Conservation (phyloP, 345 rosid genomes). For the Heritiera fomes region DNA sequence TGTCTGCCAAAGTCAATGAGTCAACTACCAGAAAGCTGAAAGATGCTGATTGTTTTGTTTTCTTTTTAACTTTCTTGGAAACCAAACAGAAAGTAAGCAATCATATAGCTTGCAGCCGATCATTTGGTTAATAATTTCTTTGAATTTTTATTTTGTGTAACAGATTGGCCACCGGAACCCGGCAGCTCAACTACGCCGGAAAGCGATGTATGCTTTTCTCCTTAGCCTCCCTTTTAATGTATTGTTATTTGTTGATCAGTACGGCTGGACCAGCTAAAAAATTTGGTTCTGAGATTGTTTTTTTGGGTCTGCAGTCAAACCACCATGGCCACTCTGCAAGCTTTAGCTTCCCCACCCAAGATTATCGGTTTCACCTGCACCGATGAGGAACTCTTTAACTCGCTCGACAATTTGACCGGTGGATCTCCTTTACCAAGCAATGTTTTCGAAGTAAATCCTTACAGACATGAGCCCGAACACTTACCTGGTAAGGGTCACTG, state of each 20-base stretch:
- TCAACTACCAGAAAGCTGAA: not conserved
- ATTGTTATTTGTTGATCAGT: not conserved
- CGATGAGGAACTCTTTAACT: constrained; percentile 24
- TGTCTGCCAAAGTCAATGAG: constrained; percentile 8
- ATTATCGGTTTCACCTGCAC: constrained; percentile 23
- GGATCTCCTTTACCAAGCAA: constrained; percentile 43
- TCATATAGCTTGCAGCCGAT: not conserved
- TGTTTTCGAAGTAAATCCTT: constrained; percentile 42
- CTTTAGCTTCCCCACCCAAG: not conserved
- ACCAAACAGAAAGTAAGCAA: not conserved
- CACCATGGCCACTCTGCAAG: constrained; percentile 26
- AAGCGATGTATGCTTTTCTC: not conserved
- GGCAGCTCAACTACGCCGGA: not conserved
- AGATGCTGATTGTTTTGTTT: not conserved
- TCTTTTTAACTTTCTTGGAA: not conserved
- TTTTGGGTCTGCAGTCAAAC: not conserved
- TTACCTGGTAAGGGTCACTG: constrained; percentile 34
- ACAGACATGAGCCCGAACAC: constrained; percentile 27
- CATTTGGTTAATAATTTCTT: not conserved
- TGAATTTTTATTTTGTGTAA: not conserved
- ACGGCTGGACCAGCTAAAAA: not conserved
- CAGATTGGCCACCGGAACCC: not conserved
- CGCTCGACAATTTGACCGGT: constrained; percentile 23
- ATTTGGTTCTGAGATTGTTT: not conserved
- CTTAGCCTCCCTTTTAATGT: not conserved